Evolutionary conservation across 345 rosid species (phyloP), one percentile per base, ranked within the genome.

Genomic region (Angophora floribunda): DNA sequence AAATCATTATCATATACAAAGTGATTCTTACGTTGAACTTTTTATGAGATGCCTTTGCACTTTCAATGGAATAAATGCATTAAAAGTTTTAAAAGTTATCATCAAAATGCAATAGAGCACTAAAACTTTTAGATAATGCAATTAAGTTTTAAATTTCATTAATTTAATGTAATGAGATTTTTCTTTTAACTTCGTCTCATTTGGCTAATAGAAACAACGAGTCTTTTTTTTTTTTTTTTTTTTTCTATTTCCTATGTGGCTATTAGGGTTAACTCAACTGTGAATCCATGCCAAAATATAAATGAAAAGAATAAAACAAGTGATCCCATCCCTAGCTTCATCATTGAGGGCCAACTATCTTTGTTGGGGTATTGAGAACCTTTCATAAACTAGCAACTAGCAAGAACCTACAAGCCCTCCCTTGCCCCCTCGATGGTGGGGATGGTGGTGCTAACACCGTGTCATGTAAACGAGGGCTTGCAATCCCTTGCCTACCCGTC

Each of bases 361-460:
- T 19, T 1, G 12, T 13, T 19, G 9, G 2, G 49, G 13, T 22
- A 57, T 22, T 10, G 6, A 5, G 6, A 57, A 57, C n/a, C 63
- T 28, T 36, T 36, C 41, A 36, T 36, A 36, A 36, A 36, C 41
- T 36, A 70, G 13, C 13, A 4, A 17, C 4, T 70, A 2, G 13
- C 12, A 1, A 70, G 13, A 26, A 41, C 82, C 7, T 9, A 70
- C 5, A 26, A 21, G 41, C 44, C 75, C 44, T 9, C 82, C 24
- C 26, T 70, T 70, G 14, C 4, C 10, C 1, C 1, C 47, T 17
- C 24, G 4, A 19, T 70, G 4, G 6, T 36, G 13, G 26, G 47
- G 82, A 70, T 70, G 26, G 47, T 9, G 82, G 26, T 0, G 1
- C 82, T 47, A 17, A 8, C 13, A 4, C 0, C 2, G 1, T 70